phyloP scores from a whole-genome alignment of 148 eudicot genomes.

The Amaranthus palmeri region DNA sequence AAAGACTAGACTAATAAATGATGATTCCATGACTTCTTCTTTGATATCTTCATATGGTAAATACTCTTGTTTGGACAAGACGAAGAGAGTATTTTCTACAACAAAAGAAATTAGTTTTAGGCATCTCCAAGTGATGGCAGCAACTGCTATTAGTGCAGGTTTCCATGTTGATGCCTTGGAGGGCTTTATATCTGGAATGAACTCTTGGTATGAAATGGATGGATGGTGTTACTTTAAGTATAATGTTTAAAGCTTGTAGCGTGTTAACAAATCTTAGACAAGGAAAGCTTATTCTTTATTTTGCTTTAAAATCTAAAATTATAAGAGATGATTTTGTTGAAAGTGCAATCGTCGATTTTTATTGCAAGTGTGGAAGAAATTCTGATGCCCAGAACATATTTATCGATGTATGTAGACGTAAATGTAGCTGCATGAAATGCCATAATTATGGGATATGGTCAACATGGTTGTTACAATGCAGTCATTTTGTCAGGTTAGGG shows the following conservation, averaged over 20 bases:
- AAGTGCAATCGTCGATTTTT: conserved; percentile 47
- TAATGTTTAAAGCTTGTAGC: conserved; percentile 50
- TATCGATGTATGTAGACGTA: conserved; percentile 24
- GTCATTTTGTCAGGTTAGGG: too few species aligned
- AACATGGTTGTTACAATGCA: conserved; percentile 35
- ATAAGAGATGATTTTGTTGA: conserved; percentile 38
- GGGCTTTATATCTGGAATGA: conserved; percentile 31
- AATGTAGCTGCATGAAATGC: conserved; percentile 61
- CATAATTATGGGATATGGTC: conserved; percentile 59
- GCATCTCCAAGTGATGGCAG: conserved; percentile 38
- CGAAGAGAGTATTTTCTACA: conserved; percentile 37
- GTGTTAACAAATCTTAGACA: conserved; percentile 43
- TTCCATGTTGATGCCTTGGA: conserved; percentile 36
- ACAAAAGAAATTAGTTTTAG: conserved; percentile 23
- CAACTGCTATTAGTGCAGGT: conserved; percentile 35
- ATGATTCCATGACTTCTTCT: conserved; percentile 44
- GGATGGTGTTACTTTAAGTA: conserved; percentile 33
- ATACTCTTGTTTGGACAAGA: conserved; percentile 42
- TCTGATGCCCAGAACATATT: conserved; percentile 41
- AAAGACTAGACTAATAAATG: conserved; percentile 29
- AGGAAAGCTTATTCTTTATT: conserved; percentile 38
- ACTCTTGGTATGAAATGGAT: conserved; percentile 32
- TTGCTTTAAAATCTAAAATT: conserved; percentile 43
- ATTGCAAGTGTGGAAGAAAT: conserved; percentile 55
- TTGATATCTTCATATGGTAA: conserved; percentile 55